Evolutionary conservation across 805 yeast genomes (phyloP), one percentile per base, ranked within the genome.

Genomic region (Torulaspora indica): DNA sequence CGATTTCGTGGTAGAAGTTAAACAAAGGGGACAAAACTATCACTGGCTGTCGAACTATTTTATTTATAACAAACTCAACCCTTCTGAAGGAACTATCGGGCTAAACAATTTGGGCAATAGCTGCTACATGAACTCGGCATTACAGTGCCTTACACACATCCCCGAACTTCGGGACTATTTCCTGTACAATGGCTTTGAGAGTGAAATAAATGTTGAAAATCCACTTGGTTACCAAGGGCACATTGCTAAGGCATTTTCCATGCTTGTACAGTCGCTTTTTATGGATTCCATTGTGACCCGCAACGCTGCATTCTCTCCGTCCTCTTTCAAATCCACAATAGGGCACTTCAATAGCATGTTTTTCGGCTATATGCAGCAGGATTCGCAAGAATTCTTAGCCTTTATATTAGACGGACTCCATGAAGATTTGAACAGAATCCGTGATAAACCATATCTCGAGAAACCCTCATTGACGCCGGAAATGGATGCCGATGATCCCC

Each of bases 121-220:
- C 0, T 90, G 97, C 63, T 90, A 88, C 63, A 89, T 90, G 97
- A 89, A 88, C 63, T 85, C 95, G 8, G 96, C 96, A 0, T 67
- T 91, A 35, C 98, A 93, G 59, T 91, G 97, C 57, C 67, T 91
- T 33, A 75, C 79, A 0, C 98, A 91, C 58, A 74, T 90, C 9
- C 95, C 95, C 1, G 96, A 88, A 61, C 64, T 93, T 20, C 77
- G 82, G 8, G 73, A 79, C 33, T 91, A 88, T 60, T 93, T 91
- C 56, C 66, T 82, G 29, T 77, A 75, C 56, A 76, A 77, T 43
- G 69, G 76, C 12, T 85, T 70, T 59, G 71, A 74, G 51, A 61
- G 63, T 2, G 98, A 91, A 55, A 66, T 91, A 38, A 93, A 93
- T 58, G 53, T 65, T 3, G 70, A 73, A 14, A 93, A 91, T 61